Base-by-base conservation (phyloP, 495 filamentous ascomycete species). In the Neurospora pannonica region DNA sequence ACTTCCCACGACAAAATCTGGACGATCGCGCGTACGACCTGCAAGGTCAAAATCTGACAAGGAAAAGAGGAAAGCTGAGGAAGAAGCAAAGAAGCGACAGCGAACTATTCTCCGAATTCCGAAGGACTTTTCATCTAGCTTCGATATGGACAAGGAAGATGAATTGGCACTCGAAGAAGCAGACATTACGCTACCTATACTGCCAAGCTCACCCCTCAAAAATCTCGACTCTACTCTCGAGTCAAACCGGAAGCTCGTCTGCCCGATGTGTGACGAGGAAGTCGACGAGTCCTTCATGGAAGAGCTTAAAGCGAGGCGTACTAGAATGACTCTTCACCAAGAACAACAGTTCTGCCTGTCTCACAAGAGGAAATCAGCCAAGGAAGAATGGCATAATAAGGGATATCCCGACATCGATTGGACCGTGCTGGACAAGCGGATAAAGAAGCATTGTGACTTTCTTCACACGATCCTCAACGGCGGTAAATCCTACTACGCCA, bases 321-420 rank as follows among this genome's bases (percentile, higher is more conserved):
- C 84, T 0, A 84, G 83, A 31, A 88, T 90, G 79, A 91, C 87
- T 13, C 83, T 92, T 60, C 87, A 87, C 15, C 84, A 89, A 37
- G 90, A 93, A 79, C 80, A 84, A 37, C 79, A 81, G 39, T 97
- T 98, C 82, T 98, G 95, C 81, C 82, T 86, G 34, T 84, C 86
- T 0, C 95, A 98, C 82, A 89, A 89, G 75, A 84, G 84, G 28
- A 76, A 80, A 6, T 84, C 87, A 5, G 92, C 93, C 10, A 77
- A 85, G 71, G 79, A 85, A 5, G 83, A 89, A 71, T 97, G 94
- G 90, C 76, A 76, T 17, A 77, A 84, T 13, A 87, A 86, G 46
- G 89, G 89, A 2, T 98, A 97, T 81, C 96, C 95, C 3, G 80
- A 84, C 0, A 95, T 98, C 76, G 81, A 95, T 74, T 98, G 95